Base-by-base conservation (phyloP, 352 stramenopile species). In the Phytophthora sojae region DNA sequence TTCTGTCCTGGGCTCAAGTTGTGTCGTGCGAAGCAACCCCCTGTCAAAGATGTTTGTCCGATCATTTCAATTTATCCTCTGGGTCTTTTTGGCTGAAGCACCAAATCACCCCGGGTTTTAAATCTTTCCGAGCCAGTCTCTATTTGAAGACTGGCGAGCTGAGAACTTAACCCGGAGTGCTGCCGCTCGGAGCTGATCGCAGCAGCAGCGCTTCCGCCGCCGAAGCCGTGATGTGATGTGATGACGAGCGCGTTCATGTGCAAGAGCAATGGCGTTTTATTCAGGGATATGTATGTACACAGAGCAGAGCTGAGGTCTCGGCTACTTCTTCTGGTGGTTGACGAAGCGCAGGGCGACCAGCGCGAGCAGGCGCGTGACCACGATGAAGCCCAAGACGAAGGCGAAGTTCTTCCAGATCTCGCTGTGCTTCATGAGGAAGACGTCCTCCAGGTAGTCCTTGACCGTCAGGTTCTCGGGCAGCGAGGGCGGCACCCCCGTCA, bases 381-480 rank as follows among this genome's bases (percentile, higher is more conserved):
- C 45, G 21, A 52, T 17, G 6, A 15, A 15, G 17, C 45, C 39
- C 14, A 47, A 21, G 39, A 47, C n/a, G 14, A 50, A 50, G 39
- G 0, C 49, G 12, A 17, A 19, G 26, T 44, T 83, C 45, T 70
- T 80, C 35, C 58, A 63, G 57, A 63, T 63, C 44, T 63, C 25
- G 39, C 57, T 63, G 44, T 63, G 57, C 29, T 64, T 68, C 32
- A 61, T 42, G n/a, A 61, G 32, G 50, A 49, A 64, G 2, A 42
- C 49, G 54, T 15, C n/a, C 23, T 55, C 71, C 79, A 32, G 80
- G 15, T 71, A 47, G 79, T 83, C 39, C 63, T 73, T 39, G 90
- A 94, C 58, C 19, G 58, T 57, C 29, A 64, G 12, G 6, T 49
- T 12, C 25, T 21, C 30, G 3, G 44, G 26, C 21, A 64, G 58